Evolutionary conservation across 306 rosid species (phyloP), one percentile per base, ranked within the genome.

Genomic region (Prunus davidiana): DNA sequence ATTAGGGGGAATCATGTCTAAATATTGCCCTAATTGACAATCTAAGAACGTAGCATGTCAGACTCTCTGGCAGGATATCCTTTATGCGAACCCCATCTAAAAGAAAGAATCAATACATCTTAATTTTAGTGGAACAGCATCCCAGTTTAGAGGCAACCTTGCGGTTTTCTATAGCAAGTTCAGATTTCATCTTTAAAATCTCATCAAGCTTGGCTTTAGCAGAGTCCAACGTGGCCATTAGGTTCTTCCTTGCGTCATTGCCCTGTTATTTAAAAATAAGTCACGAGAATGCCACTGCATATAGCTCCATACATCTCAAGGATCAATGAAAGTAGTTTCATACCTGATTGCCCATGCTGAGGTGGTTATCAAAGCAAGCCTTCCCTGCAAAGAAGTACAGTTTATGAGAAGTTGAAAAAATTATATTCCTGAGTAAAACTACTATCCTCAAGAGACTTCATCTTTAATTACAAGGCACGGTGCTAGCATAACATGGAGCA

Each of bases 181-280:
- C 84, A 72, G 85, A 82, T 87, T 91, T 88, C 80, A 81, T 71
- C 74, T 8, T 71, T 77, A 77, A 81, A 76, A 88, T 87, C 62
- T 86, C 93, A 79, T 85, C 80, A 71, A 84, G 92, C 81, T 78
- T 84, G 72, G 85, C 92, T 86, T 87, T 87, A 79, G 96, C 96
- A 68, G 87, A 84, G 73, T 91, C 89, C 84, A 91, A 70, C 85
- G 82, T 73, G 64, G 57, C 80, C 76, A 64, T 75, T 58, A 86
- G 82, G 72, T 78, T 87, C 80, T 80, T 73, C 85, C 79, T 87
- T 71, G 83, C 76, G 24, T 86, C 85, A 73, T 76, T 65, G 38
- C 73, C 98, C 97, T 93, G 86, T 75, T 61, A 83, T 28, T 54
- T 73, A 84, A 79, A 78, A 67, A 76, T 76, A 72, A 80, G 64